phyloP scores from a whole-genome alignment of 805 yeast species.

The Candida yuanshanica region DNA sequence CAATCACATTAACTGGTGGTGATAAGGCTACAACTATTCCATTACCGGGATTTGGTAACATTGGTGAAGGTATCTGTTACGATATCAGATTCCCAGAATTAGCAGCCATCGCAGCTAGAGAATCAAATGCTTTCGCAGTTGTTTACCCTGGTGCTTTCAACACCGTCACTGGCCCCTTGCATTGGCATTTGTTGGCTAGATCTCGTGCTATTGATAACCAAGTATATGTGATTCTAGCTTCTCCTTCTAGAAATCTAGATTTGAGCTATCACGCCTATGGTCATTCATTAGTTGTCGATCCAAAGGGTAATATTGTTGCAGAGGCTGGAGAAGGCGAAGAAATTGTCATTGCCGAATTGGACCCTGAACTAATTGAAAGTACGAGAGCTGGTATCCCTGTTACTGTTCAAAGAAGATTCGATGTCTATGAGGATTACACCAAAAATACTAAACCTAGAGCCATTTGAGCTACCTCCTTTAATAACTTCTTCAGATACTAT shows the following conservation, averaged over 20 bases:
- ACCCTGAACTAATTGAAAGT: constrained; percentile 45
- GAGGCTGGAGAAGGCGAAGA: constrained; percentile 77
- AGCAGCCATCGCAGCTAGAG: constrained; percentile 49
- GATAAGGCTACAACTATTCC: constrained; percentile 11
- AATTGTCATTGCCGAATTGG: constrained; percentile 62
- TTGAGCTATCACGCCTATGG: constrained; percentile 62
- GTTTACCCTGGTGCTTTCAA: constrained; percentile 81
- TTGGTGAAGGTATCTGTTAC: constrained; percentile 85
- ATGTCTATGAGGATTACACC: constrained; percentile 27
- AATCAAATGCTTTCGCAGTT: constrained; percentile 54
- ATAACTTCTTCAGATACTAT: too few relatives aligned
- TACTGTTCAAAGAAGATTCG: constrained; percentile 61
- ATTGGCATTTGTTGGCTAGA: constrained; percentile 73
- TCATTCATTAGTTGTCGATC: constrained; percentile 59
- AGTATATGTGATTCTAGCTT: constrained; percentile 67
- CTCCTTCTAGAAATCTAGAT: constrained; percentile 78
- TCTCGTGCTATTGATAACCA: constrained; percentile 75
- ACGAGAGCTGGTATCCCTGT: constrained; percentile 66
- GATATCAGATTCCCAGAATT: constrained; percentile 79
- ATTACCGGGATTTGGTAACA: constrained; percentile 63
- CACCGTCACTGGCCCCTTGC: constrained; percentile 79
- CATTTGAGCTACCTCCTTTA: too few relatives aligned
- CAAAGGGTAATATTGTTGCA: constrained; percentile 51
- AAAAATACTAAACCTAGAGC: not conserved
- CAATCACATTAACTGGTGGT: constrained; percentile 13